phyloP scores from a whole-genome alignment of 1,284 basidiomycete genomes.

The Sanghuangporus weigelae region DNA sequence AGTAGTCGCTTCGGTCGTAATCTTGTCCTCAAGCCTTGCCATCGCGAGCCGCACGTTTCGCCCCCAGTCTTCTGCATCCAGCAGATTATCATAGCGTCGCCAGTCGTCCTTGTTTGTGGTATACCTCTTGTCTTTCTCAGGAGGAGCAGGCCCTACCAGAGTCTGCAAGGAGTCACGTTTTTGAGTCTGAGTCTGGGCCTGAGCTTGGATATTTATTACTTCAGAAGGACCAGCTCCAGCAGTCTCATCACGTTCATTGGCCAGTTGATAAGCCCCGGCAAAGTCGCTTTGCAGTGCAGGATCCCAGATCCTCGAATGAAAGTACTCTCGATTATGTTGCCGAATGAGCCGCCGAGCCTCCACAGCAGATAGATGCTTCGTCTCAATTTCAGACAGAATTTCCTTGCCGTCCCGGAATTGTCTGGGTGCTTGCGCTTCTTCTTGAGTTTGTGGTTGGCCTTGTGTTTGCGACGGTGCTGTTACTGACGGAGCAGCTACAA shows the following conservation, averaged over 20 bases:
- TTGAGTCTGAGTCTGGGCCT: background rate
- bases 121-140: background rate
- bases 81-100: background rate
- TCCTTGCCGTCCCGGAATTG: background rate
- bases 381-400: background rate
- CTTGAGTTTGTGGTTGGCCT: background rate
- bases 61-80: background rate
- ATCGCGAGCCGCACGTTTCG: slow-evolving; percentile 5
- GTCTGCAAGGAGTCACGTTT: background rate
- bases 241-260: background rate
- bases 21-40: slow-evolving; percentile 4
- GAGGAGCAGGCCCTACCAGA: background rate
- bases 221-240: background rate
- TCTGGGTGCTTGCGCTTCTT: background rate
- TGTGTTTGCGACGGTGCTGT: background rate
- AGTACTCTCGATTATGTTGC: slow-evolving; percentile 8
- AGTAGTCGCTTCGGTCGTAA: background rate
- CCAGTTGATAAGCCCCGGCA: slow-evolving; percentile 8
- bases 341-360: slow-evolving; percentile 9
- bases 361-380: background rate
- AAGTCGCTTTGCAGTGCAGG: slow-evolving; percentile 12
- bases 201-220: background rate
- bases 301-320: slow-evolving; percentile 10
- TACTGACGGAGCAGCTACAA: background rate
- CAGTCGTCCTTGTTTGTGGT: background rate